A percentile compares a stretch with the other conserved stretches of the same genome.
These are phyloP conservation scores for Saccharomycopsis crataegensis DNA, from an alignment of 1,139 yeast species.

Conservation along the genomic window DNA sequence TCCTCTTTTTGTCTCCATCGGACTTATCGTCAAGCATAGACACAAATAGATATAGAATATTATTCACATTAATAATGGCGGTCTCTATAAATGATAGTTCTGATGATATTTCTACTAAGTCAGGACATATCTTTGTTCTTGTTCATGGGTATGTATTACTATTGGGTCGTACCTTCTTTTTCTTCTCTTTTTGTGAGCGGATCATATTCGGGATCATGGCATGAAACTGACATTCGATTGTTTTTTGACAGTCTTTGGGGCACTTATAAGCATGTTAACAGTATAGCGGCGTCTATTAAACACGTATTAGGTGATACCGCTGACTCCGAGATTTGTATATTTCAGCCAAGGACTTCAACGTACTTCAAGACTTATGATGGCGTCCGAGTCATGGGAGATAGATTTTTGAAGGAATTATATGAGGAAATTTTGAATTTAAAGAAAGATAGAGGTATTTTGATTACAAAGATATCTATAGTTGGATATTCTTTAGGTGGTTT, in stretches of 20 bases:
- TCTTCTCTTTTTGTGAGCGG: too few relatives aligned
- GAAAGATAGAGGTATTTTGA: conserved; percentile 32
- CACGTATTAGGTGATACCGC: conserved; percentile 23
- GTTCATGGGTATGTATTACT: conserved; percentile 53
- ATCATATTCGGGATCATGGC: too few relatives aligned
- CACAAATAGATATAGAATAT: too few relatives aligned
- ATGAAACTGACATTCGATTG: too few relatives aligned
- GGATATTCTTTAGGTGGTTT: conserved; percentile 86
- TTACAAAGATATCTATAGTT: conserved; percentile 54
- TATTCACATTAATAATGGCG: too few relatives aligned
- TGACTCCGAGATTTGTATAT: conserved; percentile 42
- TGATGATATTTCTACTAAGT: background rate
- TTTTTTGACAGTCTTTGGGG: conserved; percentile 39
- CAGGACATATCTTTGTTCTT: conserved; percentile 68
- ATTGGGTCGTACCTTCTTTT: too few relatives aligned
- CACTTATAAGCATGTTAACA: conserved; percentile 13
- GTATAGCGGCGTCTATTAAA: conserved; percentile 12
- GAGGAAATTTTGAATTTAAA: conserved; percentile 46
- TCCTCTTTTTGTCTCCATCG: too few relatives aligned
- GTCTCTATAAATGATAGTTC: too few relatives aligned
- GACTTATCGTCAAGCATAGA: too few relatives aligned
- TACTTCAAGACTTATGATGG: conserved; percentile 85
- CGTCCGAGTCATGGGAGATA: conserved; percentile 58
- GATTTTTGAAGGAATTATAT: conserved; percentile 57
- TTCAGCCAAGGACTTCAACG: conserved; percentile 65